Base-by-base conservation (phyloP, 768 basidiomycete species). In the Strobilomyces dryophilus region DNA sequence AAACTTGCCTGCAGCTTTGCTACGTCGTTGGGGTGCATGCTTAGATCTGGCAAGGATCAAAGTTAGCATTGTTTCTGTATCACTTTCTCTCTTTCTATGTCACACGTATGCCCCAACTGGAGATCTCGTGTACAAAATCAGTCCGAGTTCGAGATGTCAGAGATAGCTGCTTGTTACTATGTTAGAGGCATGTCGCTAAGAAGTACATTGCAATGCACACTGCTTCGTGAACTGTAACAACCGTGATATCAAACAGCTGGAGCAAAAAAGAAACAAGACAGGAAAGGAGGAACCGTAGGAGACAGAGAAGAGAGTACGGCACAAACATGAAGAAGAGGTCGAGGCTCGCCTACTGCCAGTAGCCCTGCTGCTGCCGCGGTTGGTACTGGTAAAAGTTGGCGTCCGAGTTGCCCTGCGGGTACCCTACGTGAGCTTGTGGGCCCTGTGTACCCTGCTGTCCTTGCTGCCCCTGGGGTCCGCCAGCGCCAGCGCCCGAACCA, bases 311-410 rank as follows among this genome's bases (percentile, higher is more conserved):
- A 53, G 40, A 51, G 44, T 49, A 51, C 35, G 36, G 20, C 37
- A 52, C 41, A 52, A 47, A 29, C 48, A 35, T 49, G 40, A 44
- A 32, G 49, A 43, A 20, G 26, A 35, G 46, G 49, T 51, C 54
- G 52, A 54, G 42, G 40, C 56, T 50, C 51, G 53, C 62, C 60
- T 51, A 76, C 67, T 77, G 74, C 75, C 77, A 77, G 62, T 79
- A 79, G 67, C 76, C 83, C 69, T 84, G 80, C 62, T 80, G 81
- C 64, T 80, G 84, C 65, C 83, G 74, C 21, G 77, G 76, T 67
- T 84, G 86, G 66, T 88, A 88, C 57, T 81, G 79, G 66, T 90
- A 89, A 66, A 87, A 90, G 60, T 73, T 78, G 14, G 73, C 82
- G 43, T 88, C 85, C 46, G 77, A 83, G 45, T 75, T 80, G 40